Base-by-base conservation (phyloP, 495 filamentous ascomycete species). In the Hyaloscypha hepaticicola region DNA sequence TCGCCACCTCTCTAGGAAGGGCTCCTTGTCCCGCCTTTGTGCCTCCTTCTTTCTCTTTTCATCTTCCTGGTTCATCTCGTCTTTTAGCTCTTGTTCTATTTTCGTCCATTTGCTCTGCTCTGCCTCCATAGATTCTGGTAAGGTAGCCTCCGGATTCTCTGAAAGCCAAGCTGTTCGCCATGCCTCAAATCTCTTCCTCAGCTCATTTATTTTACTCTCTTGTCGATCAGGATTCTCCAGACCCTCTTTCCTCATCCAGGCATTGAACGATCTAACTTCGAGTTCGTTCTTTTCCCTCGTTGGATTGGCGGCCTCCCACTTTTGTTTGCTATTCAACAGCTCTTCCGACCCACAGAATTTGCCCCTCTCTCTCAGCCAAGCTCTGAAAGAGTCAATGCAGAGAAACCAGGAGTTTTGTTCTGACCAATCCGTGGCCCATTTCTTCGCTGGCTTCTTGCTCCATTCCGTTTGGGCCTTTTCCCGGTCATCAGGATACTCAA, bases 351-450 rank as follows among this genome's bases (percentile, higher is more conserved):
- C 53, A 56, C 31, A 56, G 31, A 56, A 56, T 24, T 56, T 56
- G 4, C 53, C 29, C 53, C 11, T 56, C 26, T 56, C 5, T 9
- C 53, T 56, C 26, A 56, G 22, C 22, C 53, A 56, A 56, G 26
- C 53, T 56, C 53, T 56, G 31, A 56, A 56, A 4, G 53, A 56
- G 53, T 56, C 53, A 56, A 31, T n/a, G 19, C 53, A 56, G 7
- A 56, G 53, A 56, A 27, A n/a, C 53, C 22, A 27, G 8, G 26
- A 33, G 26, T 56, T 56, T 29, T 3, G 11, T 56, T 24, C 31
- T 56, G 53, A 24, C 53, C 3, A 56, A 9, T 33, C 53, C 26
- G 53, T 56, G 19, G 14, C 29, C 53, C 53, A 56, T 14, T 26
- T 31, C 24, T 56, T 27, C 29, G 26, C 53, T 29, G 53, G 16